Percentiles rank a stretch among this genome's conserved stretches.
phyloP scores from a whole-genome alignment of 1,139 yeast species.

The Suhomyces maxii region DNA sequence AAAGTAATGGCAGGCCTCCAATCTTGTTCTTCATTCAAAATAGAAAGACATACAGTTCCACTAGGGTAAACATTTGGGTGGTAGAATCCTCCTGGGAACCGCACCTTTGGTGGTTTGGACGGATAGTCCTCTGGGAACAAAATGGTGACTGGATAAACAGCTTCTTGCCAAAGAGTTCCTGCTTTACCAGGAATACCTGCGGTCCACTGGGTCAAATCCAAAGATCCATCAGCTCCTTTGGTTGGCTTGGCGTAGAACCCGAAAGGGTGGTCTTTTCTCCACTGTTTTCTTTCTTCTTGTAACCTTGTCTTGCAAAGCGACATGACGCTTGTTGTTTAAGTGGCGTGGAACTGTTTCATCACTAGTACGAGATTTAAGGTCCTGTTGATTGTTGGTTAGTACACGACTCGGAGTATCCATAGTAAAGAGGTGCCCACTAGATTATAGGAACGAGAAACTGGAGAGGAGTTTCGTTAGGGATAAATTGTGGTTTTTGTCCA shows the following conservation, averaged over 20 bases:
- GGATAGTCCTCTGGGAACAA: slow-evolving; percentile 90
- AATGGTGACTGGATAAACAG: slow-evolving; percentile 82
- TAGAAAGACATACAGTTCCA: slow-evolving; percentile 91
- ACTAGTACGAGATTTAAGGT: not conserved
- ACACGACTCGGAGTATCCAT: not conserved
- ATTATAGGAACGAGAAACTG: no score
- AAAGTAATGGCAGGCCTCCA: slow-evolving; percentile 98
- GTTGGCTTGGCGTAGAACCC: slow-evolving; percentile 93
- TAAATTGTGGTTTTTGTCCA: no score
- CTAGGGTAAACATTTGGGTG: slow-evolving; percentile 98
- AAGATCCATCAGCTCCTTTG: slow-evolving; percentile 73
- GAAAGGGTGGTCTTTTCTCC: slow-evolving; percentile 99
- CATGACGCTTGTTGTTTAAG: slow-evolving; percentile 17
- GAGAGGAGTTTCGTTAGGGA: no score
- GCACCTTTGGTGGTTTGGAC: slow-evolving; percentile 92
- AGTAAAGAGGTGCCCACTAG: no score
- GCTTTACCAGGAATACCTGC: slow-evolving; percentile 95
- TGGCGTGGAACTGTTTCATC: not conserved
- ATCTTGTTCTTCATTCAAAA: slow-evolving; percentile 91
- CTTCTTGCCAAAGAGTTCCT: slow-evolving; percentile 86
- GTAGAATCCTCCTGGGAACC: slow-evolving; percentile 83
- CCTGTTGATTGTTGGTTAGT: not conserved
- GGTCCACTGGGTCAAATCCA: slow-evolving; percentile 84
- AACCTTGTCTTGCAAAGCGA: slow-evolving; percentile 73
- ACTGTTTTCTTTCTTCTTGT: slow-evolving; percentile 88